phyloP scores from a whole-genome alignment of 208 protist species.

The Leishmania tarentolae region DNA sequence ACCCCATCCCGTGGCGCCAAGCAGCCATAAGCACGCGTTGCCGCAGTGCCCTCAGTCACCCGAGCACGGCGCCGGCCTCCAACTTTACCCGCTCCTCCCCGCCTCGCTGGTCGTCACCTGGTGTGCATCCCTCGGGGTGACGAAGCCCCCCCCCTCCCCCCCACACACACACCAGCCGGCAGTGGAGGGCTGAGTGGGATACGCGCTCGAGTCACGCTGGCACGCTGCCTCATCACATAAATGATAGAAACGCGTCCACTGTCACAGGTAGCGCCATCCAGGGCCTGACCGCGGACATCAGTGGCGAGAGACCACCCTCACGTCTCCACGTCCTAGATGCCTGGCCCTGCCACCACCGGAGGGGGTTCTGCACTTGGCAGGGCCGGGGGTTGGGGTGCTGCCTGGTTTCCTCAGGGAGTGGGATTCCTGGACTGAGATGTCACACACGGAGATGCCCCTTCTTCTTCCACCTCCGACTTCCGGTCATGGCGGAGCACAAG shows the following conservation, averaged over 20 bases:
- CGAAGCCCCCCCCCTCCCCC: too few relatives aligned
- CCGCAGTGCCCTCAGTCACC: neutral
- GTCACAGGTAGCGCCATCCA: neutral
- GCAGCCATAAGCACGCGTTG: neutral
- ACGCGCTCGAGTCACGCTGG: neutral
- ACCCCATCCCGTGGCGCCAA: neutral
- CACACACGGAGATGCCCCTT: too few relatives aligned
- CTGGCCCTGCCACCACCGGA: neutral
- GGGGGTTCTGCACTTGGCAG: too few relatives aligned
- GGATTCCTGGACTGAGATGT: too few relatives aligned
- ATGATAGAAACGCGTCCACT: neutral
- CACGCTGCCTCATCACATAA: neutral
- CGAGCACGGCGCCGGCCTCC: too few relatives aligned
- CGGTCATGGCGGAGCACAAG: neutral
- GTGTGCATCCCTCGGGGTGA: neutral
- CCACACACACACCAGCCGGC: neutral
- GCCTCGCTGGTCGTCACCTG: neutral
- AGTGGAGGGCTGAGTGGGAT: neutral
- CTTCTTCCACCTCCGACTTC: neutral
- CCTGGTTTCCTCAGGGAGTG: neutral
- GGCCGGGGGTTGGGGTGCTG: neutral
- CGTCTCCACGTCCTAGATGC: neutral
- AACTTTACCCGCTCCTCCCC: neutral
- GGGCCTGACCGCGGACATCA: neutral
- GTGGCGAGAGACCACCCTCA: neutral